Conservation (phyloP, 495 filamentous ascomycete genomes). For the Schizothecium vesticola region DNA sequence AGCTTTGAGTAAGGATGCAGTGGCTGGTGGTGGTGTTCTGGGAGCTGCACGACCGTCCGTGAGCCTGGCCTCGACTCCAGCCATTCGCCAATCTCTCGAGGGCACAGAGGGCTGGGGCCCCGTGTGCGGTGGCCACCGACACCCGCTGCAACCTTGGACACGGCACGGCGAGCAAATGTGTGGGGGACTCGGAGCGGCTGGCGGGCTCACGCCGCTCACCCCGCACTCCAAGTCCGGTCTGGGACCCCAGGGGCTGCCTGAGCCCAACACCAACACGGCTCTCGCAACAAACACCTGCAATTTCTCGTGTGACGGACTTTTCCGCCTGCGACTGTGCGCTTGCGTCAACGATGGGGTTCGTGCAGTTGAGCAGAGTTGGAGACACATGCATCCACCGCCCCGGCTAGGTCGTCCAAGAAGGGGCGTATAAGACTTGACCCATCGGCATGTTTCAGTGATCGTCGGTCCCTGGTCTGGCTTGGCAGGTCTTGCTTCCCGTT, state of each 20-base stretch:
- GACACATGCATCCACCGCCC: neutral
- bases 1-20: neutral
- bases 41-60: constrained; percentile 11
- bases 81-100: constrained; percentile 3
- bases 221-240: neutral
- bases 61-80: neutral
- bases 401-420: neutral
- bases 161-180: neutral
- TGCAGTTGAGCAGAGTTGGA: neutral
- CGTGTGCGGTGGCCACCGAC: neutral
- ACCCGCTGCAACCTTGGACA: constrained; percentile 1
- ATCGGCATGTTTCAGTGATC: neutral
- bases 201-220: neutral
- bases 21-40: neutral
- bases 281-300: neutral
- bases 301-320: neutral
- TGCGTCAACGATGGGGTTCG: neutral
- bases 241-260: constrained; percentile 2
- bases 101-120: constrained; percentile 14
- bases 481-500: neutral
- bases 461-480: neutral
- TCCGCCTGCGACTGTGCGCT: neutral
- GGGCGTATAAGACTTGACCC: neutral
- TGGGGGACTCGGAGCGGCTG: neutral
- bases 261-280: neutral